Evolutionary conservation across 768 basidiomycete species (phyloP), one percentile per base, ranked within the genome.

Genomic region (Leccinum subtestaceum): DNA sequence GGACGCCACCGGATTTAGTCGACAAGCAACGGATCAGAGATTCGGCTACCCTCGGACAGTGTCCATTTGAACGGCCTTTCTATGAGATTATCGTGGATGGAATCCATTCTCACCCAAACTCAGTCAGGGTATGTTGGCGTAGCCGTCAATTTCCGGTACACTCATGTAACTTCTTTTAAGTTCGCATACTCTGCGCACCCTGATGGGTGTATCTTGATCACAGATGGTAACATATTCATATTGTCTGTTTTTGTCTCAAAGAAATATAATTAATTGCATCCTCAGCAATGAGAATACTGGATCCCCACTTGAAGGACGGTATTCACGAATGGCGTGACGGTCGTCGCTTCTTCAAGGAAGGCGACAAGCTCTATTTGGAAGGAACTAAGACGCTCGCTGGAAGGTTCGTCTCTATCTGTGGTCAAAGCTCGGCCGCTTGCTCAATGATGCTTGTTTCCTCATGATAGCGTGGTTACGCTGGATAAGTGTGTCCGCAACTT

Each of bases 81-180:
- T 96, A 91, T 67, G 92, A 88, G 55, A 76, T 95, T 55, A 96
- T 95, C 61, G 93, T 93, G 7, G 94, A 96, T 70, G 94, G 93
- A 1, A 84, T 94, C 55, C 94, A 96, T 69, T 90, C 86, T 12
- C 93, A 95, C 72, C 93, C 94, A 15, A 91, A 93, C 70, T 91
- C 91, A 47, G 90, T 95, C 57, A 79, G 90, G 66, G 89, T 94
- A 72, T 57, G 86, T 77, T 47, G 43, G 25, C 25, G 43, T 6
- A 5, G 6, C 47, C 10, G 2, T 36, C 13, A 3, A 23, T 53
- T 34, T 23, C 32, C 27, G 34, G n/a, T 49, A 5, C 23, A 21
- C 29, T 62, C 31, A 57, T 25, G 46, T 21, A 27, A 43, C 21
- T 29, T 45, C 23, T 54, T 47, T 52, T 46, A 67, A 93, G 90